phyloP scores from a whole-genome alignment of 1,284 basidiomycete genomes.

The Peniophora sp. region DNA sequence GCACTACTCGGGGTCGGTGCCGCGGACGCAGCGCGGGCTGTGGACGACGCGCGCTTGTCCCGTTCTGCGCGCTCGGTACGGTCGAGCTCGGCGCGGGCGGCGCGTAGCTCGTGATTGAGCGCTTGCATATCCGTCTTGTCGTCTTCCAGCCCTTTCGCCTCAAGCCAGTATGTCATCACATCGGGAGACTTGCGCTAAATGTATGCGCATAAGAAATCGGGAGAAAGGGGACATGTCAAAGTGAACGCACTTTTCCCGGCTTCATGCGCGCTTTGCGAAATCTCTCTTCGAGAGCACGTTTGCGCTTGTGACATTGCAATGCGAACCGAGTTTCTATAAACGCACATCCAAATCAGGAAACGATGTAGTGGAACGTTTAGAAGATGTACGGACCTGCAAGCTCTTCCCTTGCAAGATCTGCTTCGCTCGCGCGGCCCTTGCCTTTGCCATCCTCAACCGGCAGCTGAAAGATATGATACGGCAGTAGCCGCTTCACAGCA shows the following conservation, averaged over 20 bases:
- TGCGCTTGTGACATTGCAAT: slow-evolving; percentile 53
- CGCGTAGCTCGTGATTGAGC: slow-evolving; percentile 51
- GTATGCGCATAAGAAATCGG: too few relatives aligned
- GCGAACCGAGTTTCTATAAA: slow-evolving; percentile 56
- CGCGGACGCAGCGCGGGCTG: slow-evolving; percentile 9
- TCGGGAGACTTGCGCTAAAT: slow-evolving; percentile 48
- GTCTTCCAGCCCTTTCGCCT: slow-evolving; percentile 53
- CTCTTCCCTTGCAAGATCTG: slow-evolving; percentile 36
- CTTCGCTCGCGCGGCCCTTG: slow-evolving; percentile 52
- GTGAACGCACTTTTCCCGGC: slow-evolving; percentile 44
- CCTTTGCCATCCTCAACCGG: slow-evolving; percentile 44
- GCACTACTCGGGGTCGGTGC: slow-evolving; percentile 13
- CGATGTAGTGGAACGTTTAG: slow-evolving; percentile 1
- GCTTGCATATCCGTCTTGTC: slow-evolving; percentile 54
- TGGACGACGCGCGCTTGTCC: slow-evolving; percentile 39
- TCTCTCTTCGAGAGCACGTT: slow-evolving; percentile 44
- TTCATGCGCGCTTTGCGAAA: slow-evolving; percentile 45
- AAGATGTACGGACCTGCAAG: slow-evolving; percentile 38
- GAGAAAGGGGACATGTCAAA: slow-evolving; percentile 6
- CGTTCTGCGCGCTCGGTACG: slow-evolving; percentile 38
- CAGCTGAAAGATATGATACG: slow-evolving; percentile 72
- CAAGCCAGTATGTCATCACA: slow-evolving; percentile 53
- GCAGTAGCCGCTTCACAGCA: slow-evolving; percentile 56
- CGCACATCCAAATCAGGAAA: slow-evolving; percentile 2
- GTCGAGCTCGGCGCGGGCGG: slow-evolving; percentile 56